phyloP scores from a whole-genome alignment of 202 grass and related monocot genomes.

The Hordeum pubiflorum region DNA sequence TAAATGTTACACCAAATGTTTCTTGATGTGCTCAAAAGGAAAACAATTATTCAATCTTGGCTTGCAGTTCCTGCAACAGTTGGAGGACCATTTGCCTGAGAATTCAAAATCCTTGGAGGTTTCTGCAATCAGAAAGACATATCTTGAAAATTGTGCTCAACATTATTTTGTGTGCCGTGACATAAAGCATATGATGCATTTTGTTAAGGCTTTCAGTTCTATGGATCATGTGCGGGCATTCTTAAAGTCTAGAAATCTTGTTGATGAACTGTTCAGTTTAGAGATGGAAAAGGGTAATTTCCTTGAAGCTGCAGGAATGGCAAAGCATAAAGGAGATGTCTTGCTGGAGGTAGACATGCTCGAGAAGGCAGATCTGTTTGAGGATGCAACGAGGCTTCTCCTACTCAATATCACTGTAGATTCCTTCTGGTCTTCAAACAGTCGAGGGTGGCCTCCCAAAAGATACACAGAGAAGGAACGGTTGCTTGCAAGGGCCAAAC shows the following conservation, averaged over 20 bases:
- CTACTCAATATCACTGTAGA: conserved; percentile 32
- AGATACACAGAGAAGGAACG: conserved; percentile 41
- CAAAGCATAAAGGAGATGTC: conserved; percentile 41
- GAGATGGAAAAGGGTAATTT: conserved; percentile 76
- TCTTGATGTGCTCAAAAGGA: conserved; percentile 47
- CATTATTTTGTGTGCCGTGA: conserved; percentile 39
- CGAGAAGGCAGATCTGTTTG: conserved; percentile 47
- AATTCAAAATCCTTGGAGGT: conserved; percentile 11
- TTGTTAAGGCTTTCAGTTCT: conserved; percentile 52
- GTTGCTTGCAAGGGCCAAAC: conserved; percentile 43
- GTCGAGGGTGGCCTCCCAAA: conserved; percentile 65
- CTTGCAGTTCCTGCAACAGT: conserved; percentile 36
- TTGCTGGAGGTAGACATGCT: conserved; percentile 54
- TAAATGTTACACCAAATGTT: conserved; percentile 61
- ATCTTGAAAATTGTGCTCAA: conserved; percentile 46
- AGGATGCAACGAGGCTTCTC: conserved; percentile 46
- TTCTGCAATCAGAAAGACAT: conserved; percentile 31
- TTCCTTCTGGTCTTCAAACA: conserved; percentile 53
- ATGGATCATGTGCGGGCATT: conserved; percentile 47
- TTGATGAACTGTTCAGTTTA: conserved; percentile 53
- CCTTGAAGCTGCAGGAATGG: conserved; percentile 52
- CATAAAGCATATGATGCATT: conserved; percentile 53
- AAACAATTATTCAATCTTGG: conserved; percentile 42
- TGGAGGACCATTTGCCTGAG: conserved; percentile 26
- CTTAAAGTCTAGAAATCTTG: conserved; percentile 37